Evolutionary conservation across 768 basidiomycete genomes (phyloP), one percentile per base, ranked within the genome.

Genomic region (Leccinum arenicola): DNA sequence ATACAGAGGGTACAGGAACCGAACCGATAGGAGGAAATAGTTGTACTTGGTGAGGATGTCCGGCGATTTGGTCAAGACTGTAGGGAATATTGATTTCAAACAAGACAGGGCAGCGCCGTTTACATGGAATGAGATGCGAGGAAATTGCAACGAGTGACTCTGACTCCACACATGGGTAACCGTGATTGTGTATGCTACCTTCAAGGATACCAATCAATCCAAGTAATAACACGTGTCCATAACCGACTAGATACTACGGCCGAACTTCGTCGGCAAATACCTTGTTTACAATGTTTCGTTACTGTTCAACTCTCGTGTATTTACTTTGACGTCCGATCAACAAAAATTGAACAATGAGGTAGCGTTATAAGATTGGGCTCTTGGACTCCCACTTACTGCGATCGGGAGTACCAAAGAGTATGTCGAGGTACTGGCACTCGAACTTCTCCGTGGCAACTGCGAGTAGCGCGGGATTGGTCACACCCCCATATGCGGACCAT

Each of bases 401-500:
- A 57, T 84, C 45, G 45, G 45, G 4, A 21, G n/a, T 80, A 1
- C 89, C 90, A 3, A 90, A 63, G 6, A 92, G 78, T 63, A 80
- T 82, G 57, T 77, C 75, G 61, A 84, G 63, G 6, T 47, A 47
- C 19, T 21, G 5, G 19, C n/a, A 19, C 19, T 21, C 19, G 6
- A 21, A 47, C 19, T 21, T 47, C 12, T 47, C 45, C 45, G 45
- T 47, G 17, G 38, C 17, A 1, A 9, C 8, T 40, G 17, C 80
- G 6, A 93, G 77, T 19, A 65, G 74, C 15, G 65, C 64, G 33
- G 90, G 70, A 66, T 91, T 84, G 0, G 84, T 82, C 51, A 93
- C 78, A 68, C 12, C 82, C 0, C 91, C 91, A 61, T 80, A 92
- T 10, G 75, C 73, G 0, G 83, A 84, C 78, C 19, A 62, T 0